Base-by-base conservation (phyloP, 2,329 filamentous ascomycete genomes). In the Xylariaceae sp. region DNA sequence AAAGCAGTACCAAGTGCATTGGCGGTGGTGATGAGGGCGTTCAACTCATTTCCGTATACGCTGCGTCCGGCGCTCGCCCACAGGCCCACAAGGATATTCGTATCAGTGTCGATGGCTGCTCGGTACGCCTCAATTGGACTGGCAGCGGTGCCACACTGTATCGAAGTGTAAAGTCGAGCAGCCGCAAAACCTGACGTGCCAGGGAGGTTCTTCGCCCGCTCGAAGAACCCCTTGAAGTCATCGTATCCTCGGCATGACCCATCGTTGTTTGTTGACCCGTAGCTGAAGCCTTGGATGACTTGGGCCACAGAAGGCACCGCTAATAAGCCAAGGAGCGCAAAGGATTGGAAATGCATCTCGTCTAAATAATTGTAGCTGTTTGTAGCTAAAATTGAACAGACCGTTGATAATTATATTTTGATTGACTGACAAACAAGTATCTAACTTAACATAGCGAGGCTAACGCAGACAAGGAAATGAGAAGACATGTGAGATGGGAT, bases 221-320 rank as follows among this genome's bases (percentile, higher is more conserved):
- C 67, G 69, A 80, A 80, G 50, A 78, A 70, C 27, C 61, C 61
- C 59, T 72, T 64, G 63, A 75, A 80, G 58, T 77, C 74, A 18
- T 70, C 48, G 61, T 79, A 73, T 36, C 64, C 64, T 42, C 74
- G 74, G 55, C 68, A 64, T 30, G 72, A 73, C 49, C 72, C 71
- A 57, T 75, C 74, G 30, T 63, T 59, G 59, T 73, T 70, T 36
- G 65, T 70, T 26, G 72, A 59, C 59, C 74, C 76, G 63, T 78
- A 79, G 72, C 76, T 78, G 71, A 79, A 79, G 58, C 77, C 77
- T 46, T 60, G 60, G 10, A 62, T 33, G 8, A 41, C 47, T 41
- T 64, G 58, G 27, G 65, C 59, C 8, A 57, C 23, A 15, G 55
- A 59, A 10, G 50, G 46, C 6, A 51, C 47, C 9, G 52, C 55